Evolutionary conservation across 345 rosid species (phyloP), one percentile per base, ranked within the genome.

Genomic region (Acer saccharum): DNA sequence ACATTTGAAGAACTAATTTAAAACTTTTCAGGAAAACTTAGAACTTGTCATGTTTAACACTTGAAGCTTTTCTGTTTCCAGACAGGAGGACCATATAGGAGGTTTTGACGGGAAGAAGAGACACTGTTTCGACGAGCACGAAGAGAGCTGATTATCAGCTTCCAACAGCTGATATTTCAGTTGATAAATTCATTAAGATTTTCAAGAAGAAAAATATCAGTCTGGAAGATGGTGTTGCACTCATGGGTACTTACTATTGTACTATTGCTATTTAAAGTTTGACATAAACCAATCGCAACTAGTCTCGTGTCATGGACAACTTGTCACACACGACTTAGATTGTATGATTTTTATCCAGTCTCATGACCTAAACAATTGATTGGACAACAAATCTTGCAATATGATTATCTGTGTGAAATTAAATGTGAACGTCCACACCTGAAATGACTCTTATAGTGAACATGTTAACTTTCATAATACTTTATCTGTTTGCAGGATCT

Each of bases 21-120:
- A 8, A 43, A 43, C 46, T 43, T 43, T 43, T 43, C 46, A 50
- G 55, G 7, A 27, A 25, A 12, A 50, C 62, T 69, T 44, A 2
- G 32, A 68, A 68, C 43, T 32, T 67, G 16, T 41, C 54, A 14
- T 50, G 18, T 54, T 44, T 21, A 44, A 12, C 23, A 7, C 57
- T 21, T 50, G 57, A 69, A 12, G 20, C 48, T 11, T 23, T 6
- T 72, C 1, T 72, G 50, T 72, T 55, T 72, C 32, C n/a, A 32
- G 65, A 11, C 65, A 18, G 74, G 65, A 72, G 64, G 74, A 6
- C 65, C 75, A 35, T 72, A 57, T 7, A 20, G 3, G n/a, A 57
- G 29, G 75, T 72, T 72, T 72, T 57, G 17, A 72, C 35, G 2
- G 75, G 75, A 57, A 72, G 75, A 57, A 57, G 75, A 71, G 75